These are phyloP conservation scores for Mrakia gelida DNA, from an alignment of 768 basidiomycete genomes.

Conservation along the genomic window DNA sequence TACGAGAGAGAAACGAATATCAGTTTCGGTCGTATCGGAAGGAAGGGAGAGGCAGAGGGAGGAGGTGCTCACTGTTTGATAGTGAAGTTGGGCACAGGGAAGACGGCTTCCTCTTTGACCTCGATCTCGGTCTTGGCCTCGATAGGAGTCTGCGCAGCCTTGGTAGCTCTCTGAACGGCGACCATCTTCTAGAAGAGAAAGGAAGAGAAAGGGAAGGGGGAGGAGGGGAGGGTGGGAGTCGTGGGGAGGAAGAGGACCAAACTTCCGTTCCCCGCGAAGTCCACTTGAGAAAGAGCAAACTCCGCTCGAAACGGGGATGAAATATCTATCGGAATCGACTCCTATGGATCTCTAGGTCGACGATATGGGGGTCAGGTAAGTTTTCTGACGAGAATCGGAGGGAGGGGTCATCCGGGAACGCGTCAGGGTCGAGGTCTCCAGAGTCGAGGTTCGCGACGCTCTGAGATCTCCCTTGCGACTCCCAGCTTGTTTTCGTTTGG, in stretches of 20 bases:
- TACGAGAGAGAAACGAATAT: neutral
- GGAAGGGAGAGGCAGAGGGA: neutral
- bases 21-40: neutral
- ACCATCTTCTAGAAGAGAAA: neutral
- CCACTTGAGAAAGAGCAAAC: neutral
- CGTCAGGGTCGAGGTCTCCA: too few relatives aligned
- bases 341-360: too few relatives aligned
- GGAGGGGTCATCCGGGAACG: too few relatives aligned
- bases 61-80: constrained; percentile 56
- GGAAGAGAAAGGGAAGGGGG: neutral
- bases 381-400: too few relatives aligned
- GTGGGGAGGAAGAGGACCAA: neutral
- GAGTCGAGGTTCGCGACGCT: too few relatives aligned
- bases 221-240: neutral
- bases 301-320: neutral
- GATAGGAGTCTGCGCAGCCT: neutral
- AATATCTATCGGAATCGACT: neutral
- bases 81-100: constrained; percentile 71
- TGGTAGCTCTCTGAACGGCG: neutral
- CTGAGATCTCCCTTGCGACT: too few relatives aligned
- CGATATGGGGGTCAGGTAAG: too few relatives aligned
- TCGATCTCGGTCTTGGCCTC: constrained; percentile 9
- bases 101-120: constrained; percentile 34
- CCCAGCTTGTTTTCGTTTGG: too few relatives aligned
- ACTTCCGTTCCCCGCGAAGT: neutral